phyloP scores from a whole-genome alignment of 306 rosid species.

The Quercus mongolica region DNA sequence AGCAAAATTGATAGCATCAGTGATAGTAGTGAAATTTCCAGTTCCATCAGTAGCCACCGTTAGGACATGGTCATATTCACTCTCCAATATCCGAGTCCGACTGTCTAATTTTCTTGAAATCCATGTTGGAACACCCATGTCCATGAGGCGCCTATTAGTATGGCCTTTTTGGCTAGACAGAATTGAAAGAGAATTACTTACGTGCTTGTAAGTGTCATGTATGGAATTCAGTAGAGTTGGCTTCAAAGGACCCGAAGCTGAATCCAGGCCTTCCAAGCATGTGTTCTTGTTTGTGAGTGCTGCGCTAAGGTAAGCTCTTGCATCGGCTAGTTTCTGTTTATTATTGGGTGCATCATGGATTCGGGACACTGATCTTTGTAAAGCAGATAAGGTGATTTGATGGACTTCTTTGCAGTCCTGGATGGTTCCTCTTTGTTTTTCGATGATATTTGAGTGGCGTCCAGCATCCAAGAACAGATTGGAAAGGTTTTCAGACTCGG shows the following conservation, averaged over 20 bases:
- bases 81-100: conserved; percentile 33
- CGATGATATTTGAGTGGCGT: conserved; percentile 36
- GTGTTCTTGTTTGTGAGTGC: conserved; percentile 84
- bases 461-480: conserved; percentile 37
- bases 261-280: conserved; percentile 72
- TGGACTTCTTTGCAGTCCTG: conserved; percentile 77
- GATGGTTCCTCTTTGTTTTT: conserved; percentile 62
- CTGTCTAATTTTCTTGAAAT: conserved; percentile 21
- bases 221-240: conserved; percentile 45
- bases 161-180: conserved; percentile 31
- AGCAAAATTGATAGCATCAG: conserved; percentile 57
- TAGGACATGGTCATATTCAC: conserved; percentile 39
- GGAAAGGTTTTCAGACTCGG: conserved; percentile 63
- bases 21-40: conserved; percentile 62
- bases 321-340: conserved; percentile 33
- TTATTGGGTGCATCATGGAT: conserved; percentile 20
- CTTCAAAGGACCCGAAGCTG: conserved; percentile 68
- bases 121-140: conserved; percentile 38
- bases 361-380: conserved; percentile 46
- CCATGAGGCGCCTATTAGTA: conserved; percentile 35
- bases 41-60: conserved; percentile 73
- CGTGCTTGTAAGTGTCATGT: conserved; percentile 46
- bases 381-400: conserved; percentile 47
- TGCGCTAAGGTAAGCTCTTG: conserved; percentile 74
- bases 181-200: conserved; percentile 67